Percentiles rank a stretch among this genome's conserved stretches.
phyloP scores from a whole-genome alignment of 345 rosid species.

The Camelina laxa region DNA sequence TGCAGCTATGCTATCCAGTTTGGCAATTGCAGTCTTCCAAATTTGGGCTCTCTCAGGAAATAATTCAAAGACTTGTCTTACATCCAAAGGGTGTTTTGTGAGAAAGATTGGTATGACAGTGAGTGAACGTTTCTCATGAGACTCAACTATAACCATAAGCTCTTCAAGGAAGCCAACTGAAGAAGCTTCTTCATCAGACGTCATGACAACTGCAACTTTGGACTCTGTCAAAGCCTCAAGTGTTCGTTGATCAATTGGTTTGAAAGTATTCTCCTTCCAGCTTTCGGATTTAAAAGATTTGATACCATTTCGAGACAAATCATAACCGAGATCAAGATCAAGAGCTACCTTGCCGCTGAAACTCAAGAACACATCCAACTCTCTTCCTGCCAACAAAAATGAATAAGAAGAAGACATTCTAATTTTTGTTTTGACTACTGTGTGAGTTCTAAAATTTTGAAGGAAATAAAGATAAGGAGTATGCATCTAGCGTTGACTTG shows the following conservation, averaged over 20 bases:
- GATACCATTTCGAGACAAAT: conserved; percentile 6
- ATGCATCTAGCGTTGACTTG: conserved; percentile 1
- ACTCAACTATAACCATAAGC: conserved; percentile 3
- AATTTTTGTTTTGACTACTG: not conserved
- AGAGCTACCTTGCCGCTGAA: conserved; percentile 8
- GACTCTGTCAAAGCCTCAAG: conserved; percentile 17
- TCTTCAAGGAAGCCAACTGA: conserved; percentile 23
- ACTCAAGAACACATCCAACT: conserved; percentile 18
- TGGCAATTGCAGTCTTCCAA: conserved; percentile 19
- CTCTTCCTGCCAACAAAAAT: conserved; percentile 12
- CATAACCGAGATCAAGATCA: not conserved
- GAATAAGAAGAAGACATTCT: conserved; percentile 19
- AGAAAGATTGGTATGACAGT: conserved; percentile 19
- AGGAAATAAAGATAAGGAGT: not conserved
- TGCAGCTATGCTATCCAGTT: not conserved
- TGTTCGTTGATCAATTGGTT: not conserved
- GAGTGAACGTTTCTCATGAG: conserved; percentile 13
- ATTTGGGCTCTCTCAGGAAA: not conserved
- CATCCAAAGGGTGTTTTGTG: conserved; percentile 4
- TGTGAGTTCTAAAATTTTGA: not conserved
- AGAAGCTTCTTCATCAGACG: not conserved
- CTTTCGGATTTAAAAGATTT: conserved; percentile 10
- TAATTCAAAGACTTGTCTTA: not conserved
- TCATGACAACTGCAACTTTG: conserved; percentile 17
- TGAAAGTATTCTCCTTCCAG: conserved; percentile 13